These are phyloP conservation scores for Zanthoxylum bungeanum DNA, from an alignment of 345 rosid species.

Conservation along the genomic window DNA sequence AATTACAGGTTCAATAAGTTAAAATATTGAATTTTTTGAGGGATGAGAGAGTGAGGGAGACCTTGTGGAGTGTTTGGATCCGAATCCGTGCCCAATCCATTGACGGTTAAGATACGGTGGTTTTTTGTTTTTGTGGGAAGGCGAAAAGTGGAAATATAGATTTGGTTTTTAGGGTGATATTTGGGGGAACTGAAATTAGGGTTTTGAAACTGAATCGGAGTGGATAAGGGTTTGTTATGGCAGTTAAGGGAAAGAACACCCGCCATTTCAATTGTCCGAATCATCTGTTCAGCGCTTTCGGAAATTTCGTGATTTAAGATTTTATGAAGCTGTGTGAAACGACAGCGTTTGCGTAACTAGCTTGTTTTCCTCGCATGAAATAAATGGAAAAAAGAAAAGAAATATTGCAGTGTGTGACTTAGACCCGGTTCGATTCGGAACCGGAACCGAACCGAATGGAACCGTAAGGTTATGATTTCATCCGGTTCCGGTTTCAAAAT, in stretches of 20 bases:
- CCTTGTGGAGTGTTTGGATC: conserved; percentile 42
- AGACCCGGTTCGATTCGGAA: too few relatives aligned
- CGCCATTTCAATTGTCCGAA: conserved; percentile 41
- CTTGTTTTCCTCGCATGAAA: too few relatives aligned
- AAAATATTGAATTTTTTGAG: background rate
- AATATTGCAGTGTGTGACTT: too few relatives aligned
- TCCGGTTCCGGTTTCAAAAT: too few relatives aligned
- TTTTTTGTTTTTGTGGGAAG: conserved; percentile 19
- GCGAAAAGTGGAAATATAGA: conserved; percentile 1
- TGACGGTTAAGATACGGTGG: conserved; percentile 25
- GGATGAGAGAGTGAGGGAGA: background rate
- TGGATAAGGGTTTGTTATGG: conserved; percentile 13
- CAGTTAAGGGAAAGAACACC: conserved; percentile 29
- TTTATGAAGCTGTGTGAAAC: background rate
- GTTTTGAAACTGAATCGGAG: conserved; percentile 14
- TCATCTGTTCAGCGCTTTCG: background rate
- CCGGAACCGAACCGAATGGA: too few relatives aligned
- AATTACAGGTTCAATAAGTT: background rate
- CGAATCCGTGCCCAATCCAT: conserved; percentile 23
- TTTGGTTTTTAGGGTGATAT: background rate
- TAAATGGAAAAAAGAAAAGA: too few relatives aligned
- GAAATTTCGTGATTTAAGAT: background rate
- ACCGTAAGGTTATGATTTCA: too few relatives aligned
- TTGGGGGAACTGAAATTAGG: conserved; percentile 20
- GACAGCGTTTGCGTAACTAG: too few relatives aligned